Base-by-base conservation (phyloP, 2,329 filamentous ascomycete genomes). In the Arthrocladium fulminans region DNA sequence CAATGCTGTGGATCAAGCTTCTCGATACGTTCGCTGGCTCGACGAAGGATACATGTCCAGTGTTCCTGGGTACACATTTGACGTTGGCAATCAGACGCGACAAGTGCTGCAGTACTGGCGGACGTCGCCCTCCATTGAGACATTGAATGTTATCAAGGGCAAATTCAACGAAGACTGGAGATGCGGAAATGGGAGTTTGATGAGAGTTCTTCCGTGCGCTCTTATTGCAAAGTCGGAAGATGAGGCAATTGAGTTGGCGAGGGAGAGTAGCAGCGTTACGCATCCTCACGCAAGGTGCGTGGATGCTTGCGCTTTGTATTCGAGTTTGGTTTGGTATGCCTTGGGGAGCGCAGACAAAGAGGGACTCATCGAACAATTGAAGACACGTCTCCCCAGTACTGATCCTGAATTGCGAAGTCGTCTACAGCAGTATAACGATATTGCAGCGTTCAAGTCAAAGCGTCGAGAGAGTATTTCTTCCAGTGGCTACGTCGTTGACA, bases 161-260 rank as follows among this genome's bases (percentile, higher is more conserved):
- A 43, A 35, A 7, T 55, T 52, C 25, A 43, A 47, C 20, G 44
- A 52, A 10, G 53, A 56, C 15, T 44, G 41, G 43, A 56, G 45
- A 20, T 63, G 63, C 35, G 69, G 69, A 0, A 71, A 71, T 46
- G 69, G 69, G 10, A 66, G 63, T 43, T 56, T 71, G 38, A 71
- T 72, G 68, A 60, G 69, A 5, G 63, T 68, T 23, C 57, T 65
- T 0, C 67, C 68, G 0, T 56, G 70, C 8, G 63, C 62, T 1
- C 55, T 71, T 2, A 59, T 61, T 3, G 59, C 61, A 20, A 61
- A 57, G 44, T 50, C 51, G 5, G 54, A 61, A 43, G 24, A 35
- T 17, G 46, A 50, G 12, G 51, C 47, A 9, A 32, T 55, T 10
- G 19, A 46, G 3, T 40, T 54, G 13, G 65, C 64, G 6, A 50